phyloP scores from a whole-genome alignment of 495 filamentous ascomycete genomes.

The Neurospora sublineolata region DNA sequence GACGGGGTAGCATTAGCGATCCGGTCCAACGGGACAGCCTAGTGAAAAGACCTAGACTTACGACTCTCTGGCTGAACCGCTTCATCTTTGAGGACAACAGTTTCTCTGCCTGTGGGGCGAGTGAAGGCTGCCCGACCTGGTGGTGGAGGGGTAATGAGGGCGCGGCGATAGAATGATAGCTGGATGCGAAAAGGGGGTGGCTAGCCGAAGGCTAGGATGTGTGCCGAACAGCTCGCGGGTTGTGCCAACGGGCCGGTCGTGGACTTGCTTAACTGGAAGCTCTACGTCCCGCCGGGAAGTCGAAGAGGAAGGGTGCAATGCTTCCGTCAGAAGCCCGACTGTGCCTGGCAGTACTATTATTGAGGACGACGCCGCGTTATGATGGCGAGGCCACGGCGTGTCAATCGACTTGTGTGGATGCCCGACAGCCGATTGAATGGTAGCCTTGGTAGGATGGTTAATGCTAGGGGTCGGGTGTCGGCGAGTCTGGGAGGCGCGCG shows the following conservation, averaged over 20 bases:
- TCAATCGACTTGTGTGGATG: background rate
- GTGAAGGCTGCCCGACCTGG: constrained; percentile 23
- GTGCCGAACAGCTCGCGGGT: background rate
- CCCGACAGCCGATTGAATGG: background rate
- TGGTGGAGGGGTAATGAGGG: constrained; percentile 10
- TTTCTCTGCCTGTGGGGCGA: constrained; percentile 25
- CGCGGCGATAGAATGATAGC: background rate
- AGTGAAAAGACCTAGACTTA: constrained; percentile 29
- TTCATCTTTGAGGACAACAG: constrained; percentile 66
- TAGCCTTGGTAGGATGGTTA: background rate
- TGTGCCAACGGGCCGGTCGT: background rate
- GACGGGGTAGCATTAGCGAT: constrained; percentile 11
- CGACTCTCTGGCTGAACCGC: constrained; percentile 94
- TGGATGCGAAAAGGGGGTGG: background rate
- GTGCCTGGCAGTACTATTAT: background rate
- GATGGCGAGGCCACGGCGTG: background rate
- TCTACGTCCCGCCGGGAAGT: background rate
- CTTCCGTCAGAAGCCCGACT: background rate
- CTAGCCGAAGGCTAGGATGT: background rate
- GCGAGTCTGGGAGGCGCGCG: background rate
- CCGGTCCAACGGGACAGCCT: constrained; percentile 8
- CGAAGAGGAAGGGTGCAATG: background rate
- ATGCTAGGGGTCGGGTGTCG: background rate
- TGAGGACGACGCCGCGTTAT: background rate
- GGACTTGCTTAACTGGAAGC: background rate